Evolutionary conservation across 1,139 yeast species (phyloP), one percentile per base, ranked within the genome.

Genomic region (Saccharomyces pastorianus): DNA sequence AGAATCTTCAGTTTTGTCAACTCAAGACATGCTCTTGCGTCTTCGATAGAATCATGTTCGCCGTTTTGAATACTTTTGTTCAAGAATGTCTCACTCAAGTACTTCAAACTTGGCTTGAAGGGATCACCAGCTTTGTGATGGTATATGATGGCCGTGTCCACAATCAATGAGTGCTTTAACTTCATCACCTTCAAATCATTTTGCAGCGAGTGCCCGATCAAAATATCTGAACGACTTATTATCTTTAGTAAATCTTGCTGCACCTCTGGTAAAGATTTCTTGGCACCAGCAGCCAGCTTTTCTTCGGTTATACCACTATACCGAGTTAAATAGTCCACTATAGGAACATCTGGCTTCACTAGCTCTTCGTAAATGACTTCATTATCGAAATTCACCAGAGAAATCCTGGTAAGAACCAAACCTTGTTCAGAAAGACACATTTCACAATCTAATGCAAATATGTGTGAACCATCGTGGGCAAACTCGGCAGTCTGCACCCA

Each of bases 1-100:
- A 74, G 67, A 11, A 90, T 72, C 64, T 91, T 90, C 58, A 82
- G 62, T 61, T 87, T 82, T 0, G 88, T 81, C 51, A 93, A 75
- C 56, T 88, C 91, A 63, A 91, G 73, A 64, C 96, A 88, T 0
- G 96, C 84, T 41, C 69, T 69, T 6, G 96, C 88, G 67, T 93
- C 99, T 66, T 89, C 96, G 1, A 85, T 77, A 0, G 97, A 85
- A 49, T 93, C 88, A 70, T 93, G 99, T 2, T 96, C 96, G 0
- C 69, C 63, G 0, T 76, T 75, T 68, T 93, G 98, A 51, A 93
- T 91, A 0, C 70, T 72, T 51, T 81, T 71, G 17, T 74, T 71
- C 47, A 91, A 72, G 64, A 76, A 80, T 57, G 76, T 78, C 9
- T 75, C 71, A 1, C 91, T 76, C 20, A 93, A 73, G 76, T 84